Evolutionary conservation across 805 yeast genomes (phyloP).

Genomic region (Sugiyamaella qingdaonensis): DNA sequence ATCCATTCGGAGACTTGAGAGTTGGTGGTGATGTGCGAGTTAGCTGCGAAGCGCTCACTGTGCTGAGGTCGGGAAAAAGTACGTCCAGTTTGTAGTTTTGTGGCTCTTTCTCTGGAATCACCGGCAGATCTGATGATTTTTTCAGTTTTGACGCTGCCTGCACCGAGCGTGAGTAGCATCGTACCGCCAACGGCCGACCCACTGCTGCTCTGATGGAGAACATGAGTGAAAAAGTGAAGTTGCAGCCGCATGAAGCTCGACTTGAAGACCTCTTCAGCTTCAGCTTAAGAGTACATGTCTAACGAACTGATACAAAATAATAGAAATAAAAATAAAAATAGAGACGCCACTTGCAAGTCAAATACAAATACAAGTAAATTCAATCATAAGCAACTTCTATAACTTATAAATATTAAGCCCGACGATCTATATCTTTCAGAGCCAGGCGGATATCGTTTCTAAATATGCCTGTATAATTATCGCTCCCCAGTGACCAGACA

Average conservation of each 20-base stretch:
- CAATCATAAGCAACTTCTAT: neutral
- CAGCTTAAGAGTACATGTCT: neutral
- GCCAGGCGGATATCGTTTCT: too few species aligned
- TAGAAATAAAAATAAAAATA: neutral
- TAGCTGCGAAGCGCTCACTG: neutral
- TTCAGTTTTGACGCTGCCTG: neutral
- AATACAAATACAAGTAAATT: neutral
- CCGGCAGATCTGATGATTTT: conserved; percentile 7
- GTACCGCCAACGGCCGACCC: neutral
- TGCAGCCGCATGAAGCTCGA: neutral
- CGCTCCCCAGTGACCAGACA: too few species aligned
- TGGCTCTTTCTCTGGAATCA: conserved; percentile 7
- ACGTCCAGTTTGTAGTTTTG: neutral
- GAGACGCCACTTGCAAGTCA: neutral
- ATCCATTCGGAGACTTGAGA: conserved; percentile 1
- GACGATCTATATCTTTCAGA: too few species aligned
- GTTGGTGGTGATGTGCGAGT: neutral
- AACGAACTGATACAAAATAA: neutral
- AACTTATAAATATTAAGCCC: neutral
- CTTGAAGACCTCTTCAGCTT: neutral
- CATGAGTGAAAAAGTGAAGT: neutral
- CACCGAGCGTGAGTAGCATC: neutral
- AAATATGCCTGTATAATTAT: too few species aligned
- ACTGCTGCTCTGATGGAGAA: neutral
- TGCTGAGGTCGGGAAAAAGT: neutral